Base-by-base conservation (phyloP, 2,329 filamentous ascomycete genomes). In the Ophiocordyceps camponoti-saundersi region DNA sequence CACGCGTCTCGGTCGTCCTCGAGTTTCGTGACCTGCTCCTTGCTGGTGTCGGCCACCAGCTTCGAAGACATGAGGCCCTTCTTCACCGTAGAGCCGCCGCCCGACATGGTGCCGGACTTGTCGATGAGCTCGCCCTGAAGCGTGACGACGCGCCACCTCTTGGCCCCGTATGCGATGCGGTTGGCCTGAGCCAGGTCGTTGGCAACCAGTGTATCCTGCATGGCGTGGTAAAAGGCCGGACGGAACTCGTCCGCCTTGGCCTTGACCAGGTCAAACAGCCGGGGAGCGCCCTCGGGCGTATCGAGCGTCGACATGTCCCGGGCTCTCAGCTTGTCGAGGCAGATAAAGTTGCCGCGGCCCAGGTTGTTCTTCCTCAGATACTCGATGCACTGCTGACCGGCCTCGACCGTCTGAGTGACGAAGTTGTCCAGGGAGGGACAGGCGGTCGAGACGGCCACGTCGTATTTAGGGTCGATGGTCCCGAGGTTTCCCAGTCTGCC, bases 91-190 rank as follows among this genome's bases (percentile, higher is more conserved):
- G 79, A 90, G 48, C 92, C 92, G 71, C 92, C 92, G 70, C 92
- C 92, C 49, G 86, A 95, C 92, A 98, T 96, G 34, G 92, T 96
- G 71, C 92, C 92, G 1, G 90, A 95, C 61, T 93, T 93, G 67
- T 98, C 92, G 54, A 98, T 96, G 46, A 98, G 74, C 62, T 95
- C 89, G 44, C 92, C 92, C 50, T 89, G 87, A 2, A 98, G 75
- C 0, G 92, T 98, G 40, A 98, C 92, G 3, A 98, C 92, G 53
- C 92, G 81, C 92, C 92, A 98, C 62, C 92, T 73, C 68, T 80
- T 85, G 43, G 85, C 85, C 41, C 92, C 90, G 57, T 96, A 98
- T 8, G 92, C 92, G 53, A 98, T 95, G 44, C 92, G 81, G 64
- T 96, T 95, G 2, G 92, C 93, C 61, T 98, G 92, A n/a, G 85